These are phyloP conservation scores for Brassica carinata DNA, from an alignment of 345 rosid species.

Conservation along the genomic window DNA sequence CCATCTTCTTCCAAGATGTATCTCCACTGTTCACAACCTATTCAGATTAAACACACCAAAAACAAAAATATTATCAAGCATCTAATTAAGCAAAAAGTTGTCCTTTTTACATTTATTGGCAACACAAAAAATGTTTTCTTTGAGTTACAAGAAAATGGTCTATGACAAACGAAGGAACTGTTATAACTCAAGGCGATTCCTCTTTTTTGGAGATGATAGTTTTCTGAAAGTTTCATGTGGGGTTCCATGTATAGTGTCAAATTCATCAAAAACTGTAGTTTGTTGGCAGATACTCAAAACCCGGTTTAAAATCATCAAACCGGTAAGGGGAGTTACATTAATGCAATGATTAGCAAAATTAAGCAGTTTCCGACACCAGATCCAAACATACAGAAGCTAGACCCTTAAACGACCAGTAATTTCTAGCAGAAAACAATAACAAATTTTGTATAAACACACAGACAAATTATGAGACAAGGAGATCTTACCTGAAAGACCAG, in stretches of 20 bases:
- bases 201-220: background rate
- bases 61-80: background rate
- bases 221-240: background rate
- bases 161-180: constrained; percentile 14
- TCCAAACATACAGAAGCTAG: constrained; percentile 16
- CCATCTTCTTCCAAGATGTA: constrained; percentile 50
- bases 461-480: background rate
- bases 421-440: background rate
- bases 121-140: background rate
- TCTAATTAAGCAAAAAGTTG: background rate
- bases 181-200: constrained; percentile 10
- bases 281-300: background rate
- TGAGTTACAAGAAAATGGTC: background rate
- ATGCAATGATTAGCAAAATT: background rate
- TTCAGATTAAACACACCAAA: constrained; percentile 5
- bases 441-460: background rate
- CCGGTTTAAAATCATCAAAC: constrained; percentile 5
- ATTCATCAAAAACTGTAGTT: constrained; percentile 18
- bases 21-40: constrained; percentile 34
- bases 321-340: background rate
- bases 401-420: constrained; percentile 4
- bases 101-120: background rate
- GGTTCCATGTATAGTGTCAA: constrained; percentile 7
- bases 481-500: constrained; percentile 56
- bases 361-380: constrained; percentile 18